phyloP scores from a whole-genome alignment of 2,329 filamentous ascomycete species.

The Cytospora leucostoma region DNA sequence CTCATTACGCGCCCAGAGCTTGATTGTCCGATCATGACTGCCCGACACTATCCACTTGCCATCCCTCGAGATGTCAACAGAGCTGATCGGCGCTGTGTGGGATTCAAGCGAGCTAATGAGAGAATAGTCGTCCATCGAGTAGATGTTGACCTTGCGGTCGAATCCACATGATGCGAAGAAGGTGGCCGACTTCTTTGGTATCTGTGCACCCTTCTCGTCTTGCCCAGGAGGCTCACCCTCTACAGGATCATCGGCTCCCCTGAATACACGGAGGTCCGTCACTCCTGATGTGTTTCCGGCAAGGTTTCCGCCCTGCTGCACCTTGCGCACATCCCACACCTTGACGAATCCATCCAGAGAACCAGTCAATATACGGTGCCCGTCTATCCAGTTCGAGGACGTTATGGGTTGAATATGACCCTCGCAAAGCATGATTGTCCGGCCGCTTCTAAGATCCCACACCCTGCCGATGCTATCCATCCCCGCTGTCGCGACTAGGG shows the following conservation, averaged over 20 bases:
- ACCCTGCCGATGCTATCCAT: slow-evolving; percentile 92
- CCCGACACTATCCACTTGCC: slow-evolving; percentile 92
- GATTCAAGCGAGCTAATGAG: slow-evolving; percentile 84
- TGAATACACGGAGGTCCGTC: slow-evolving; percentile 91
- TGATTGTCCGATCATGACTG: slow-evolving; percentile 91
- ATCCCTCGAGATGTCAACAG: slow-evolving; percentile 83
- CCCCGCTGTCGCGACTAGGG: slow-evolving; percentile 86
- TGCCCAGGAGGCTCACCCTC: slow-evolving; percentile 60
- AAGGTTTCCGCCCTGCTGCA: slow-evolving; percentile 78
- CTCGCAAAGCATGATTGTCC: slow-evolving; percentile 94
- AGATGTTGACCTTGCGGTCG: slow-evolving; percentile 93
- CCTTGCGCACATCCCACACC: slow-evolving; percentile 95
- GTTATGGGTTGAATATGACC: slow-evolving; percentile 93
- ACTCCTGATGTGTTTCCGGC: slow-evolving; percentile 91
- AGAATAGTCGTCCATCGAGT: slow-evolving; percentile 95
- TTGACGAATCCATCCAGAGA: slow-evolving; percentile 95
- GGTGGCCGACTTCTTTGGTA: slow-evolving; percentile 84
- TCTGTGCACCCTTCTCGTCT: slow-evolving; percentile 64
- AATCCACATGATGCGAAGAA: slow-evolving; percentile 92
- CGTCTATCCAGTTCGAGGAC: slow-evolving; percentile 90
- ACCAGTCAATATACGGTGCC: slow-evolving; percentile 87
- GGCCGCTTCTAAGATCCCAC: slow-evolving; percentile 90
- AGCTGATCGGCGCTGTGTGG: slow-evolving; percentile 89
- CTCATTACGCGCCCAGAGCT: slow-evolving; percentile 91
- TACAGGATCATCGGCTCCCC: slow-evolving; percentile 75